Base-by-base conservation (phyloP, 139 green algal species). In the Closterium sp. region DNA sequence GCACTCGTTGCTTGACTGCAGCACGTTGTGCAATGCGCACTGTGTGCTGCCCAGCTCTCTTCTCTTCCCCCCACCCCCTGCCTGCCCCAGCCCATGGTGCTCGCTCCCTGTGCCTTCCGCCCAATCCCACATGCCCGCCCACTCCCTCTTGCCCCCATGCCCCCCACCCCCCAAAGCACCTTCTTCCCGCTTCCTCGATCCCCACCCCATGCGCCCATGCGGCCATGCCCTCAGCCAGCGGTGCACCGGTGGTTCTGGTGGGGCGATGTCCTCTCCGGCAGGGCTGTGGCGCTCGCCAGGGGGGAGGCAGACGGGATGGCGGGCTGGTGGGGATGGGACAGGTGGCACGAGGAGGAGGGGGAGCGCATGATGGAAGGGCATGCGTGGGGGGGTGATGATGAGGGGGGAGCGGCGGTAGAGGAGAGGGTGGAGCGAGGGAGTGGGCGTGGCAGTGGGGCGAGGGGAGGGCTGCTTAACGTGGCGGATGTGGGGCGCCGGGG, bases 211-310 rank as follows among this genome's bases (percentile, higher is more conserved):
- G 22, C 87, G 7, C 87, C 24, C 87, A n/a, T 90, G 5, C 34
- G 7, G 10, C 88, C 85, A 32, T 31, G 10, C 85, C 85, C 28
- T 28, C 88, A 90, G 88, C 29, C n/a, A 24, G 19, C 29, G 34
- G 88, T 31, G 38, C 28, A 90, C 42, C 88, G 29, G 88, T 90
- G 29, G 28, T 90, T 50, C 42, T 90, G 28, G 42, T 90, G 88
- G 88, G 88, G 34, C 88, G 28, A 90, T 17, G 88, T 90, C 22
- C 27, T 38, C 27, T 86, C 38, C 1, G 88, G 88, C 21, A 9
- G 88, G 1, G 88, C 88, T 10, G 34, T 79, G 42, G 42, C n/a
- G 88, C 24, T 30, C 27, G 88, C 29, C 88, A 9, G 29, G 29
- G 19, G 88, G 6, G 28, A 79, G 38, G 42, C 11, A 3, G 27